Evolutionary conservation across 2,329 filamentous ascomycete genomes (phyloP).

Genomic region (Fusarium denticulatum): DNA sequence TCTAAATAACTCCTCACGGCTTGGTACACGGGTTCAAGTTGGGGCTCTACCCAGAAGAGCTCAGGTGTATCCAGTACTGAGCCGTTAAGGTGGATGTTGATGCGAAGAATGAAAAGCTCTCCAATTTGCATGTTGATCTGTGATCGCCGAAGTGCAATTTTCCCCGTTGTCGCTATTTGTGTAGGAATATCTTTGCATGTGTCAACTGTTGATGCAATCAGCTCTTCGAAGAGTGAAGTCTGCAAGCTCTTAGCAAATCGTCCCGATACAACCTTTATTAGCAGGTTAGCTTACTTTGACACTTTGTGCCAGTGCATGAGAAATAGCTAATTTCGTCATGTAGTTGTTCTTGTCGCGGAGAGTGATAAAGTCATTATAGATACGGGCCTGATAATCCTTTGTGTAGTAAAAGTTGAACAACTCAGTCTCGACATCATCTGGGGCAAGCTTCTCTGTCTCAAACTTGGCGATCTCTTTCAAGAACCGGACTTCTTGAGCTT

Average conservation of each 20-base stretch:
- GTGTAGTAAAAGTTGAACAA: constrained; percentile 99
- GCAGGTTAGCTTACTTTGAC: constrained; percentile 73
- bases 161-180: constrained; percentile 91
- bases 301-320: constrained; percentile 92
- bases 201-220: constrained; percentile 93
- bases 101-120: constrained; percentile 95
- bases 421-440: constrained; percentile 92
- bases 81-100: constrained; percentile 97
- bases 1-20: constrained; percentile 95
- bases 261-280: neutral
- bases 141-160: constrained; percentile 85
- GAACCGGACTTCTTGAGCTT: constrained; percentile 88
- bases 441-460: constrained; percentile 86
- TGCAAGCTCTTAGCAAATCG: constrained; percentile 48
- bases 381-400: constrained; percentile 94
- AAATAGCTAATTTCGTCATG: constrained; percentile 98
- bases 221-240: constrained; percentile 95
- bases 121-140: constrained; percentile 99
- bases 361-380: constrained; percentile 99
- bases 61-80: constrained; percentile 96
- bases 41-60: constrained; percentile 97
- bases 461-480: constrained; percentile 95
- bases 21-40: constrained; percentile 95
- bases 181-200: constrained; percentile 92
- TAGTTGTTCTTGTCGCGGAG: constrained; percentile 94